These are phyloP conservation scores for Vaccinium myrtillus DNA, from an alignment of 148 eudicot species.

Conservation along the genomic window DNA sequence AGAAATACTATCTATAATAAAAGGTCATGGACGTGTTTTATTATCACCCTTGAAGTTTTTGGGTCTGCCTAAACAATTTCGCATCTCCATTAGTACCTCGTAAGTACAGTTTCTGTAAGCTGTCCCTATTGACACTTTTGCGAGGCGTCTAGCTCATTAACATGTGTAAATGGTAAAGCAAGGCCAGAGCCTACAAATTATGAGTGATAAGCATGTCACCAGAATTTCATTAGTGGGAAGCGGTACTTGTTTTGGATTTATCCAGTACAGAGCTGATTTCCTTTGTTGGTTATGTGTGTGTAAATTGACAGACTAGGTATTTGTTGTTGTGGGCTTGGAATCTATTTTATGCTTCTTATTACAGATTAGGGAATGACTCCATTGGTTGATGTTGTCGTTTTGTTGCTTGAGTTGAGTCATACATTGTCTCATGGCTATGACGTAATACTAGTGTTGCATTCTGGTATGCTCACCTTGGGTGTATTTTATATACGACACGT, in stretches of 20 bases:
- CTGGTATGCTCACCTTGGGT: neutral
- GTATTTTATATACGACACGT: neutral
- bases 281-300: neutral
- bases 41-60: neutral
- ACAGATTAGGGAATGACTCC: neutral
- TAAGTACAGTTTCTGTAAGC: neutral
- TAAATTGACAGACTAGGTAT: neutral
- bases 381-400: neutral
- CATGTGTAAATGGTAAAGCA: neutral
- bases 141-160: neutral
- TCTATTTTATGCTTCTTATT: neutral
- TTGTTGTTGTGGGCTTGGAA: neutral
- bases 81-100: neutral
- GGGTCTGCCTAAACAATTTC: neutral
- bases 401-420: neutral
- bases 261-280: neutral
- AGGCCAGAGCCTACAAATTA: neutral
- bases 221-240: neutral
- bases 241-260: neutral
- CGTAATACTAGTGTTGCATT: neutral
- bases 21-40: neutral
- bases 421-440: neutral
- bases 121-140: neutral
- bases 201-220: neutral
- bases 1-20: neutral